Percentiles rank a stretch among this genome's conserved stretches.
Evolutionary conservation across 768 basidiomycete species (phyloP).

Genomic region (Kwoniella mangroviensis): DNA sequence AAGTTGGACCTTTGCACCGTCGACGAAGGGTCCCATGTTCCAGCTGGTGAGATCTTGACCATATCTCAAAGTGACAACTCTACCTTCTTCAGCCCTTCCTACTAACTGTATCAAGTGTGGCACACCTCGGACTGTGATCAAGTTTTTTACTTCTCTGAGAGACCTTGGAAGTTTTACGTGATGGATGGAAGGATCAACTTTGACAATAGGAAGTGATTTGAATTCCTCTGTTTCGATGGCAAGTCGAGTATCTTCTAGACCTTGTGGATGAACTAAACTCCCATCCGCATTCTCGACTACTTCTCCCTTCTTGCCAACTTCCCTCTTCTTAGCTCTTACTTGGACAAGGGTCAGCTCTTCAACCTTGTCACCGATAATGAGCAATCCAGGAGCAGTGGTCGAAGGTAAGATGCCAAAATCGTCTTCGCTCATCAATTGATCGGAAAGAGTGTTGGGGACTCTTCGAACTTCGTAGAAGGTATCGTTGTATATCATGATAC

Average conservation of each 20-base stretch:
- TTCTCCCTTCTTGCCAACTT: too few relatives aligned
- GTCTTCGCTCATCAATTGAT: not conserved
- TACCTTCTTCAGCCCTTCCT: not conserved
- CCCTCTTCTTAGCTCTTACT: too few relatives aligned
- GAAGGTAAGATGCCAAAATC: not conserved
- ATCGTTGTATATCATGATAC: not conserved
- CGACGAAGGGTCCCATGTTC: not conserved
- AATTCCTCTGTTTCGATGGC: not conserved
- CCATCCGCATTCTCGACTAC: not conserved
- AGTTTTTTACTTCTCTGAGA: not conserved
- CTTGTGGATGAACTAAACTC: not conserved
- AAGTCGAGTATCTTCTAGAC: not conserved
- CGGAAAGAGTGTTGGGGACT: not conserved
- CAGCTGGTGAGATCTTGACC: not conserved
- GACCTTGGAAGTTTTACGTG: not conserved
- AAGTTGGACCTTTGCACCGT: not conserved
- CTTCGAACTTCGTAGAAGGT: constrained; percentile 2
- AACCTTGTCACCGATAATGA: not conserved
- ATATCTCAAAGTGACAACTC: not conserved
- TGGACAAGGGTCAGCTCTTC: too few relatives aligned
- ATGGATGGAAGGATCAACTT: not conserved
- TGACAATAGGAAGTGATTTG: not conserved
- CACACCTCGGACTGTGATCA: not conserved
- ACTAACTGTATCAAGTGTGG: not conserved
- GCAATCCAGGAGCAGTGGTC: not conserved